These are phyloP conservation scores for Polyporus arcularius DNA, from an alignment of 768 basidiomycete genomes.

Conservation along the genomic window DNA sequence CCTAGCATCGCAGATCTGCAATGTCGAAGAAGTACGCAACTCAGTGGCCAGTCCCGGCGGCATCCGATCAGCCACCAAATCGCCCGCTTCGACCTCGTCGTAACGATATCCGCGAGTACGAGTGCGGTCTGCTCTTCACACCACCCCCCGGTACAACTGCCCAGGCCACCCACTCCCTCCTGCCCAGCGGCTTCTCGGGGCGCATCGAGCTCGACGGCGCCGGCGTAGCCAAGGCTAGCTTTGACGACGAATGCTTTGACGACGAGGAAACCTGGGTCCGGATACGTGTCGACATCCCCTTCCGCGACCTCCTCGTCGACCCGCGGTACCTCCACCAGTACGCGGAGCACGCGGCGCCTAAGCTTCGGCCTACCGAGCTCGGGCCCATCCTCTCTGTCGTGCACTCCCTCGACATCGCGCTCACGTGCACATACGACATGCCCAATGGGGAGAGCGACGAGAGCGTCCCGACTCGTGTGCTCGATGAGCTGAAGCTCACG, in stretches of 20 bases:
- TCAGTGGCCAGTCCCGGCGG: conserved; percentile 58
- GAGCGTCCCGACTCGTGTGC: conserved; percentile 12
- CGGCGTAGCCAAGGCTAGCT: conserved; percentile 46
- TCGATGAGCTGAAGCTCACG: conserved; percentile 24
- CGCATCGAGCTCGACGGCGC: conserved; percentile 50
- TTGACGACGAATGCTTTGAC: conserved; percentile 32
- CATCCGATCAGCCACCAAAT: conserved; percentile 62
- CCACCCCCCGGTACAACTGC: conserved; percentile 26
- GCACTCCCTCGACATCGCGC: conserved; percentile 54
- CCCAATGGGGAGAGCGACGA: conserved; percentile 32
- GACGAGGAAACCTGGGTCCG: conserved; percentile 52
- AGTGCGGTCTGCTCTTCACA: conserved; percentile 41
- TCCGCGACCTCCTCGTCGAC: conserved; percentile 34
- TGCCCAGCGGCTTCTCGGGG: conserved; percentile 48
- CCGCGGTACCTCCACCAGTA: conserved; percentile 9
- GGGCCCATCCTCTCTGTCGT: conserved; percentile 59
- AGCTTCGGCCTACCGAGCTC: conserved; percentile 46
- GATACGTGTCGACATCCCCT: conserved; percentile 55
- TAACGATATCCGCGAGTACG: conserved; percentile 46
- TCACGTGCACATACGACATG: conserved; percentile 58
- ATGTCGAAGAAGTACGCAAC: conserved; percentile 43
- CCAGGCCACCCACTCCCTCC: conserved; percentile 49
- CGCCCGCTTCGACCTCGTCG: conserved; percentile 58
- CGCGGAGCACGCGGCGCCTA: conserved; percentile 42
- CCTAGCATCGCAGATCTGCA: conserved; percentile 36